Base-by-base conservation (phyloP, 805 yeast species). In the Candida pini region DNA sequence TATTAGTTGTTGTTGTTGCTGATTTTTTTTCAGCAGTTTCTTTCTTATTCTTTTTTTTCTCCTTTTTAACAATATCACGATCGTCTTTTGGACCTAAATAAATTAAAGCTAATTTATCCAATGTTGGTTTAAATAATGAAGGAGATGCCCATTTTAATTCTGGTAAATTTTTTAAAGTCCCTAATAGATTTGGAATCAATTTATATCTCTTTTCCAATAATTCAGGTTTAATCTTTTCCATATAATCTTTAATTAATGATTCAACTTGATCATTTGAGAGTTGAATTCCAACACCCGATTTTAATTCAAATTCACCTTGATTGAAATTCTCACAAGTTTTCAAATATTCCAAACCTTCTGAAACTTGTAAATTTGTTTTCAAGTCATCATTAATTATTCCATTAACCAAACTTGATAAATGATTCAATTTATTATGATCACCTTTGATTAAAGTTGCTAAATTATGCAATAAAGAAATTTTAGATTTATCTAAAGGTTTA, bases 81-180 rank as follows among this genome's bases (percentile, higher is more conserved):
- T 89, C 97, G 56, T 92, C 98, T 60, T 90, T 90, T 35, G 97
- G 97, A 25, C 98, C 98, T 38, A 89, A 64, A 10, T 81, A 60
- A 27, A 64, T 75, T 41, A 83, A 59, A n/a, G 88, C 64, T 51
- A 82, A 76, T 28, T 71, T 77, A 56, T 92, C 98, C 47, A 92
- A 81, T 17, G 76, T 70, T 10, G 95, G 95, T 63, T 92, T 92
- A 66, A 92, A 85, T 36, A 75, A 66, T 33, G 79, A 73, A 24
- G 97, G 95, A 31, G 82, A 73, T 7, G 97, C 97, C 96, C 96
- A 92, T 63, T 85, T 87, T 60, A 92, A 70, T 14, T 66, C 75
- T 4, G 87, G 80, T 29, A 87, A 53, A 45, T 69, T 73, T 69
- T 85, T 87, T 41, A 85, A 75, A 29, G 78, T 80, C 4, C 88